Conservation (phyloP, 2,329 filamentous ascomycete genomes). For the Macrophomina tecta region DNA sequence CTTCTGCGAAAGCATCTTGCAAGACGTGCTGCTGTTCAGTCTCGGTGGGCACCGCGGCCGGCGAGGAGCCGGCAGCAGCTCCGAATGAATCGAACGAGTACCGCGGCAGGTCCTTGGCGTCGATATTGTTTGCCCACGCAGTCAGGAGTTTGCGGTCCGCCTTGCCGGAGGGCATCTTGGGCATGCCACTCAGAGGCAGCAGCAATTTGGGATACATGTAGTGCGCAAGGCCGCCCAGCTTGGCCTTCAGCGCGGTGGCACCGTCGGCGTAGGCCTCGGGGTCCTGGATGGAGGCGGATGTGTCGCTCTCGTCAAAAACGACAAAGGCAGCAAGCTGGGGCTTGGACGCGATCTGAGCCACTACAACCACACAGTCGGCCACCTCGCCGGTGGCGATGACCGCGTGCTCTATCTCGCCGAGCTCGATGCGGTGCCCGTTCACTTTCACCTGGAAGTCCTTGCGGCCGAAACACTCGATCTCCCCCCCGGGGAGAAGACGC, state of each 20-base stretch:
- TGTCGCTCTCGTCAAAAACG: not conserved
- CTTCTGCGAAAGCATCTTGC: not conserved
- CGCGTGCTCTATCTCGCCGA: constrained; percentile 40
- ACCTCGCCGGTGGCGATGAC: not conserved
- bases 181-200: constrained; percentile 2
- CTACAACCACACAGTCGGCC: not conserved
- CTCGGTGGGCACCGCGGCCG: too few relatives aligned
- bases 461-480: constrained; percentile 3
- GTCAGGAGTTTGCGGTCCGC: not conserved
- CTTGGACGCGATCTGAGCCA: not conserved
- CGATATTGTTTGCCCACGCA: not conserved
- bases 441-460: constrained; percentile 38
- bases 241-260: not conserved
- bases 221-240: not conserved
- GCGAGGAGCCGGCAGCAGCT: not conserved
- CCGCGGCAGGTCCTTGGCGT: not conserved
- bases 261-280: not conserved
- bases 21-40: constrained; percentile 2
- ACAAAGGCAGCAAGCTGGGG: constrained; percentile 16
- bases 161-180: constrained; percentile 8
- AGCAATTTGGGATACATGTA: constrained; percentile 15
- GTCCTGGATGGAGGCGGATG: not conserved
- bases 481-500: not conserved
- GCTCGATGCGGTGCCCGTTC: constrained; percentile 43
- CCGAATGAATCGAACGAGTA: not conserved